phyloP scores from a whole-genome alignment of 768 basidiomycete genomes.

The Mycena venus region DNA sequence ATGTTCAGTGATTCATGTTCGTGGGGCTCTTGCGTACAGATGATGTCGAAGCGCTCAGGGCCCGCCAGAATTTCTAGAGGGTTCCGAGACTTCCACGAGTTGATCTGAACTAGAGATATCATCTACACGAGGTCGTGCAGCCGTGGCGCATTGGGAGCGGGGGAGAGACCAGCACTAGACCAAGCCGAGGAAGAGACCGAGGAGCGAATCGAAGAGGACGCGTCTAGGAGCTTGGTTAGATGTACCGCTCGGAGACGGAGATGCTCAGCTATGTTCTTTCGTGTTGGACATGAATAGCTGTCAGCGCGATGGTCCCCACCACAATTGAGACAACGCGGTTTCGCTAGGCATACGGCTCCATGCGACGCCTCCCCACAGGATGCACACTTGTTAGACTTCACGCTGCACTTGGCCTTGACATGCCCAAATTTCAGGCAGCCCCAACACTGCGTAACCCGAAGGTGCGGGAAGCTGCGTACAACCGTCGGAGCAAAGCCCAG shows the following conservation, averaged over 20 bases:
- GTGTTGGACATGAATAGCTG: neutral
- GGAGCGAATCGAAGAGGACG: neutral
- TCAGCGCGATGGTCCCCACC: neutral
- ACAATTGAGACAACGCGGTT: neutral
- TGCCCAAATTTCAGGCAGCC: neutral
- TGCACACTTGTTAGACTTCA: neutral
- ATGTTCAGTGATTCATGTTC: no score
- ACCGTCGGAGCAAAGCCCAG: no score
- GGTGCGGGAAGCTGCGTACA: no score
- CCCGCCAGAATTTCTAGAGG: neutral
- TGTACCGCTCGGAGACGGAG: neutral
- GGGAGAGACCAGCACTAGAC: no score
- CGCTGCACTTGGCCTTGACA: neutral
- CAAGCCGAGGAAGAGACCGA: neutral
- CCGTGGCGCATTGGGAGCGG: neutral
- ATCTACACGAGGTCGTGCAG: neutral
- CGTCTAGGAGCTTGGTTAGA: neutral
- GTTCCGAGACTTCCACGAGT: slow-evolving; percentile 4
- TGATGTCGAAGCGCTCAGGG: no score
- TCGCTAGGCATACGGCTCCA: neutral
- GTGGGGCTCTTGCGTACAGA: no score
- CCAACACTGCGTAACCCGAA: neutral
- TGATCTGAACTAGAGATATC: neutral
- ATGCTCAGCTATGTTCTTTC: neutral
- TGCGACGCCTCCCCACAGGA: neutral